Evolutionary conservation across 2,329 filamentous ascomycete genomes (phyloP).

Genomic region (Monosporascus sp.): DNA sequence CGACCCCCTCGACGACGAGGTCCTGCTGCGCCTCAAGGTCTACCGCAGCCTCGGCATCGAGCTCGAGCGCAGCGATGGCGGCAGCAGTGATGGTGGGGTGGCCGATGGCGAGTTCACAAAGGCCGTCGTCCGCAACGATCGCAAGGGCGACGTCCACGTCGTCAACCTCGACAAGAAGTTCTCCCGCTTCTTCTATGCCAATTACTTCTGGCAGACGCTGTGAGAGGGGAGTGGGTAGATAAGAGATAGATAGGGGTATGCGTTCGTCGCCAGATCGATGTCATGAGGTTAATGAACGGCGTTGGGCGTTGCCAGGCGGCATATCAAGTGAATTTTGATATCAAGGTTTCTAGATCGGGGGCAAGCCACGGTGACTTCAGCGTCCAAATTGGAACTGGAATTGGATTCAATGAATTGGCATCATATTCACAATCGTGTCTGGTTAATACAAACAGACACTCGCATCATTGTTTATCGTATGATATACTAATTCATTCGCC

Average conservation of each 20-base stretch:
- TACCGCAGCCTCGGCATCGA: constrained; percentile 90
- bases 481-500: too few relatives aligned
- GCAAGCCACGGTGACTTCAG: too few relatives aligned
- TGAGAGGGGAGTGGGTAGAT: constrained; percentile 33
- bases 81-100: not conserved
- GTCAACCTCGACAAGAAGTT: constrained; percentile 93
- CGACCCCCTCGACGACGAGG: constrained; percentile 56
- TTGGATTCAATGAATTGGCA: too few relatives aligned
- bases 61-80: constrained; percentile 64
- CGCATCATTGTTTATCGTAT: too few relatives aligned
- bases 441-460: too few relatives aligned
- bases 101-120: constrained; percentile 72
- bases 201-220: constrained; percentile 91
- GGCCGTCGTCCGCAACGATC: constrained; percentile 77
- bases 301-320: constrained; percentile 11
- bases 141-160: constrained; percentile 88
- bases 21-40: constrained; percentile 74
- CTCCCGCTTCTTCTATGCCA: constrained; percentile 85
- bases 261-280: not conserved
- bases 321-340: constrained; percentile 6
- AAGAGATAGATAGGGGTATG: not conserved
- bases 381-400: too few relatives aligned
- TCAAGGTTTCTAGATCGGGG: constrained; percentile 3
- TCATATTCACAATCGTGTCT: too few relatives aligned
- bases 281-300: constrained; percentile 5